Evolutionary conservation across 805 yeast genomes (phyloP).

Genomic region (Saccharomycopsis selenospora): DNA sequence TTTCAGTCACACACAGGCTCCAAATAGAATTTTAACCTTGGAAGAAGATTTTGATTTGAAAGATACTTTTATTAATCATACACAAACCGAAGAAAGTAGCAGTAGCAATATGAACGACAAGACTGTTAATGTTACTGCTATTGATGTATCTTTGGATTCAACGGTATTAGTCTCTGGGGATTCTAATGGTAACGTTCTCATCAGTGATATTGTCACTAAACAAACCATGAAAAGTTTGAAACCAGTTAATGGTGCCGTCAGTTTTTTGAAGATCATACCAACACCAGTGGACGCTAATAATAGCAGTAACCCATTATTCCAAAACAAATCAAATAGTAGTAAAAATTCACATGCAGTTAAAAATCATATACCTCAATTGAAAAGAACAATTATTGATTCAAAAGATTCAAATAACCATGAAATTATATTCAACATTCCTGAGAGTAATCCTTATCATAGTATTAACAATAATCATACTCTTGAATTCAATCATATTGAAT

Average conservation of each 20-base stretch:
- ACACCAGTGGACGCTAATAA: slow-evolving; percentile 14
- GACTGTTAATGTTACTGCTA: slow-evolving; percentile 38
- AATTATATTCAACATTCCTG: slow-evolving; percentile 32
- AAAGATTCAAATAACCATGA: slow-evolving; percentile 37
- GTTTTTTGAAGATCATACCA: slow-evolving; percentile 27
- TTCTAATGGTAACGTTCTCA: slow-evolving; percentile 54
- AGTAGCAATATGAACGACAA: too few species aligned
- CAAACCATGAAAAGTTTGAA: slow-evolving; percentile 45
- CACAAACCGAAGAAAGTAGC: slow-evolving; percentile 23
- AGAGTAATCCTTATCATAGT: slow-evolving; percentile 26
- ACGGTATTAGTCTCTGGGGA: slow-evolving; percentile 69
- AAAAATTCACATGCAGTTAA: slow-evolving; percentile 30
- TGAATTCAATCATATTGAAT: slow-evolving; percentile 37
- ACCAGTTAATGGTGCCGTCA: slow-evolving; percentile 33
- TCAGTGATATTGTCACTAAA: slow-evolving; percentile 62
- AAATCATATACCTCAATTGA: slow-evolving; percentile 48
- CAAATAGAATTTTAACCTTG: slow-evolving; percentile 39
- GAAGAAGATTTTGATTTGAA: slow-evolving; percentile 43
- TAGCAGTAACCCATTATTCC: slow-evolving; percentile 4
- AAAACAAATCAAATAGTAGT: not conserved
- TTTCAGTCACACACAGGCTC: slow-evolving; percentile 29
- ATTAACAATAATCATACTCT: slow-evolving; percentile 24
- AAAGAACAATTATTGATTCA: slow-evolving; percentile 43
- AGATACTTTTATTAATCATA: slow-evolving; percentile 48
- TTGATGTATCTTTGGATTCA: slow-evolving; percentile 68